A percentile compares a stretch with the other conserved stretches of the same genome.
phyloP scores from a whole-genome alignment of 345 rosid genomes.

The Adansonia digitata region DNA sequence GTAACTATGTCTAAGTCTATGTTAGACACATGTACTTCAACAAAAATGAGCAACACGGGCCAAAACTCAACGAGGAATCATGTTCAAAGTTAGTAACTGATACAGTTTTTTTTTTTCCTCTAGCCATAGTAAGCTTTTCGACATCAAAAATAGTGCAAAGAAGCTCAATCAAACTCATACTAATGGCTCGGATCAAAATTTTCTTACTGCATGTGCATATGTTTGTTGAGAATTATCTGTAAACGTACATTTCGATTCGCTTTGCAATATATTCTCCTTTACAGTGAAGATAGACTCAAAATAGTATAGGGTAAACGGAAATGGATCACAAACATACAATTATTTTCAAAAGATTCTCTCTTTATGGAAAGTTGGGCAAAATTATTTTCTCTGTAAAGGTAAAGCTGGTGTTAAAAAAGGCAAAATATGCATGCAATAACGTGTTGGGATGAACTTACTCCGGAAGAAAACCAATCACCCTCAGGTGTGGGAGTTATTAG shows the following conservation, averaged over 20 bases:
- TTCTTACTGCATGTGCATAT: neutral
- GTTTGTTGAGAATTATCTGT: neutral
- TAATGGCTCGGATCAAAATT: neutral
- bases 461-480: slow-evolving; percentile 98
- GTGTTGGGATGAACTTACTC: slow-evolving; percentile 40
- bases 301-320: neutral
- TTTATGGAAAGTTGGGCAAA: neutral
- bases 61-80: neutral
- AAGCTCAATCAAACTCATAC: neutral
- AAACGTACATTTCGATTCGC: neutral
- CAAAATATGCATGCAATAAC: neutral
- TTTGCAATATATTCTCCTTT: neutral
- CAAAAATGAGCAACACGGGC: too few species aligned
- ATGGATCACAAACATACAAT: neutral
- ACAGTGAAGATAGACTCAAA: neutral
- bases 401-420: neutral
- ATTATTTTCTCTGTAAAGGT: neutral
- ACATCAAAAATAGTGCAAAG: neutral
- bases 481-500: slow-evolving; percentile 83
- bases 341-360: neutral
- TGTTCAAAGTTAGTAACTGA: neutral
- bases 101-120: neutral
- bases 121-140: neutral
- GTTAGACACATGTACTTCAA: too few species aligned
- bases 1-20: too few species aligned